Evolutionary conservation across 345 rosid genomes (phyloP).

Genomic region (Erodium maritimum): DNA sequence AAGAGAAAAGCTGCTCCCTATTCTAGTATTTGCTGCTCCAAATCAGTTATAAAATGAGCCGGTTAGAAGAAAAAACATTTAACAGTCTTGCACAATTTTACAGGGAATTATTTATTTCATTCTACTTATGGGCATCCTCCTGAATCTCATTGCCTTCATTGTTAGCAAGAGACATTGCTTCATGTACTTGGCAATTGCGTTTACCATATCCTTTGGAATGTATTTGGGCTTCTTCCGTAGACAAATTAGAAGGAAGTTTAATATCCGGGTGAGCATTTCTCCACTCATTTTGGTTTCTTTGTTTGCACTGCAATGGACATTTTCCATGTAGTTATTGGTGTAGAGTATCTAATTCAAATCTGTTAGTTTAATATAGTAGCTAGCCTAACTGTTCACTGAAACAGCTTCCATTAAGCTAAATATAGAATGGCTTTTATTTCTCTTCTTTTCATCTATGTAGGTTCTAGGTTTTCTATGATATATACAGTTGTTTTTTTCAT

Average conservation of each 20-base stretch:
- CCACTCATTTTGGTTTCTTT: not conserved
- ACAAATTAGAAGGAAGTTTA: slow-evolving; percentile 57
- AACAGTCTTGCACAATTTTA: slow-evolving; percentile 14
- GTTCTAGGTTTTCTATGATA: no score
- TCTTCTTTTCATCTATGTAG: not conserved
- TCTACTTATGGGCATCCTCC: slow-evolving; percentile 29
- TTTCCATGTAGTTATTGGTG: not conserved
- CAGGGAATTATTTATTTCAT: slow-evolving; percentile 57
- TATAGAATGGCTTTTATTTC: not conserved
- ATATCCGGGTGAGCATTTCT: slow-evolving; percentile 54
- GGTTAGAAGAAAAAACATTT: no score
- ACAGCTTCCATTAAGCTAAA: not conserved
- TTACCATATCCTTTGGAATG: slow-evolving; percentile 36
- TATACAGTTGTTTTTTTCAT: no score
- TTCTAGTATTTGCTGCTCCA: not conserved
- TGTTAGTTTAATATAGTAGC: not conserved
- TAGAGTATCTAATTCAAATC: not conserved
- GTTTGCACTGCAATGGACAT: not conserved
- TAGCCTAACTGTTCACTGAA: not conserved
- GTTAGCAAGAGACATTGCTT: slow-evolving; percentile 48
- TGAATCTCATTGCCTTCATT: slow-evolving; percentile 46
- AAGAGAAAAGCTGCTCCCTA: not conserved
- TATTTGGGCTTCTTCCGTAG: slow-evolving; percentile 66
- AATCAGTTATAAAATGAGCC: no score
- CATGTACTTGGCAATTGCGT: slow-evolving; percentile 52